phyloP scores from a whole-genome alignment of 805 yeast species.

The Candida vartiovaarae region DNA sequence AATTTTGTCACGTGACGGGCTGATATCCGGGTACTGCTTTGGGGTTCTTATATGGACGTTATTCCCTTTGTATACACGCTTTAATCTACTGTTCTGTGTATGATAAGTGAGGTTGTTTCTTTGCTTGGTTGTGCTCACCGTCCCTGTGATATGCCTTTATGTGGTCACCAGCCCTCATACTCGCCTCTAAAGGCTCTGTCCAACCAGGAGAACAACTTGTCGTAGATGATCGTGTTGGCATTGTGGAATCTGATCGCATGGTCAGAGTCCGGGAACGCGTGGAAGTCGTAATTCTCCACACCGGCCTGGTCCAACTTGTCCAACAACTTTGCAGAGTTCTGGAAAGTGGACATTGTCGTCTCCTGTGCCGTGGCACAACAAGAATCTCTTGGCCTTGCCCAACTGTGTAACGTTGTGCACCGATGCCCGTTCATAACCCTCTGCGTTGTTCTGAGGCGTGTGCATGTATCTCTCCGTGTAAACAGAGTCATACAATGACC shows the following conservation, averaged over 20 bases:
- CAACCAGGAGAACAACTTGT: slow-evolving; percentile 61
- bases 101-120: too few relatives aligned
- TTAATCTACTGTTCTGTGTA: too few relatives aligned
- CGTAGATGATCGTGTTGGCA: slow-evolving; percentile 63
- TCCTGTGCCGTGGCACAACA: slow-evolving; percentile 93
- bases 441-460: slow-evolving; percentile 58
- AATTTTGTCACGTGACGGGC: too few relatives aligned
- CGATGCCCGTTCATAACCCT: slow-evolving; percentile 54
- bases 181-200: slow-evolving; percentile 49
- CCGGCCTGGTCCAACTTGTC: slow-evolving; percentile 66
- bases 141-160: too few relatives aligned
- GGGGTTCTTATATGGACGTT: too few relatives aligned
- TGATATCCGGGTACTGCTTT: too few relatives aligned
- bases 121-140: too few relatives aligned
- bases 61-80: too few relatives aligned
- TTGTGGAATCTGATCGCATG: slow-evolving; percentile 69
- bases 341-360: slow-evolving; percentile 98
- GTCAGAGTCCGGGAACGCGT: slow-evolving; percentile 76
- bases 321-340: slow-evolving; percentile 70
- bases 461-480: slow-evolving; percentile 96
- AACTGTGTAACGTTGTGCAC: slow-evolving; percentile 53
- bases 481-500: slow-evolving; percentile 86
- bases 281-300: slow-evolving; percentile 78
- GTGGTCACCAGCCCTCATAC: slow-evolving; percentile 8
- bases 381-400: slow-evolving; percentile 53